Conservation (phyloP, 192 early-diverging fungal genomes). For the Neocallimastix lanati region DNA sequence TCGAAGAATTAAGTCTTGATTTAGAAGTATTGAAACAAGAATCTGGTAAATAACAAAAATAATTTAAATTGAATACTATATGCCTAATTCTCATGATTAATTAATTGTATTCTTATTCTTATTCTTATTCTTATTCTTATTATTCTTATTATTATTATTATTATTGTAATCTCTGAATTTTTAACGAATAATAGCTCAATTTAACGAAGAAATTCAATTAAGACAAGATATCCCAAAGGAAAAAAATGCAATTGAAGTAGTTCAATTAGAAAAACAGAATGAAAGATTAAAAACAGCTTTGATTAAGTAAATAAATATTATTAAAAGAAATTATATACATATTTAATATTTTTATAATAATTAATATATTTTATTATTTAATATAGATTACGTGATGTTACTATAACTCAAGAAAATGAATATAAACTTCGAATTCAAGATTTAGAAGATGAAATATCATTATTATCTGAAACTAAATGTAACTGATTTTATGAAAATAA, state of each 20-base stretch:
- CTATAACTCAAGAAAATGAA: constrained; percentile 49
- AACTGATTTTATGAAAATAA: constrained; percentile 5
- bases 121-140: too few species aligned
- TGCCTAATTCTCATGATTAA: too few species aligned
- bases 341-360: too few species aligned
- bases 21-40: constrained; percentile 49
- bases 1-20: constrained; percentile 55
- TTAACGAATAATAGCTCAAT: neutral
- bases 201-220: constrained; percentile 5
- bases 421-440: constrained; percentile 35
- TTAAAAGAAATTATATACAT: too few species aligned
- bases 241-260: constrained; percentile 23
- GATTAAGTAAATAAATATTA: constrained; percentile 21
- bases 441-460: constrained; percentile 48
- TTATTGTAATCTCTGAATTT: too few species aligned
- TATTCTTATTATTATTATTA: too few species aligned
- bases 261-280: constrained; percentile 62
- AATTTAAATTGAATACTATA: neutral
- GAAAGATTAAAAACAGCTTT: constrained; percentile 78
- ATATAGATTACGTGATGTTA: constrained; percentile 54
- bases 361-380: too few species aligned
- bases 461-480: constrained; percentile 34
- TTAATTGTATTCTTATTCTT: too few species aligned
- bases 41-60: constrained; percentile 10
- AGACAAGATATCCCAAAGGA: neutral